Percentiles rank a stretch among this genome's conserved stretches.
phyloP scores from a whole-genome alignment of 2,329 filamentous ascomycete genomes.

The Cladosporium halotolerans region DNA sequence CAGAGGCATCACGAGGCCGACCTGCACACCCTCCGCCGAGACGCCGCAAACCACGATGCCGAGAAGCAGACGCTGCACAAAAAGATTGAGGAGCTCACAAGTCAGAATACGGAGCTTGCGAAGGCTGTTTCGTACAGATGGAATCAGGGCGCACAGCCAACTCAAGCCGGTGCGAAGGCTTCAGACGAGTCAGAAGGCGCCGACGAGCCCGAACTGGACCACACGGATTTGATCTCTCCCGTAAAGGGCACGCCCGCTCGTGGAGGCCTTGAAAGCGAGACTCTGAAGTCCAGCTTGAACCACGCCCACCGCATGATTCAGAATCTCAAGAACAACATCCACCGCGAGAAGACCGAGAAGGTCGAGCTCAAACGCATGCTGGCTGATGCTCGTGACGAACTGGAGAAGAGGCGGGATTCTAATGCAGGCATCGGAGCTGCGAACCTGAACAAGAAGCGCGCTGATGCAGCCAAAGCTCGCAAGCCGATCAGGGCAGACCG shows the following conservation, averaged over 20 bases:
- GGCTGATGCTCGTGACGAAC: slow-evolving; percentile 87
- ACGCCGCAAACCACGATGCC: slow-evolving; percentile 67
- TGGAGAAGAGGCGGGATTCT: slow-evolving; percentile 55
- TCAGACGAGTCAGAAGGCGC: slow-evolving; percentile 56
- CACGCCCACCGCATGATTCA: slow-evolving; percentile 97
- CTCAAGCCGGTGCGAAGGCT: slow-evolving; percentile 31
- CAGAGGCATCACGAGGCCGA: slow-evolving; percentile 87
- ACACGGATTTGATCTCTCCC: slow-evolving; percentile 75
- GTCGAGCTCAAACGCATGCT: slow-evolving; percentile 91
- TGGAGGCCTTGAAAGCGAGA: slow-evolving; percentile 91
- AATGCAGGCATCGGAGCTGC: slow-evolving; percentile 43
- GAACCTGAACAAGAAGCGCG: slow-evolving; percentile 51
- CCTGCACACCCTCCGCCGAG: slow-evolving; percentile 74
- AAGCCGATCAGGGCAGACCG: slow-evolving; percentile 64
- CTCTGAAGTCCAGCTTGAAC: slow-evolving; percentile 84
- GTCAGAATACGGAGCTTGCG: slow-evolving; percentile 86
- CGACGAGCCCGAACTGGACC: slow-evolving; percentile 63
- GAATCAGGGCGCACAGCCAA: slow-evolving; percentile 37
- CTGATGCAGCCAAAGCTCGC: slow-evolving; percentile 55
- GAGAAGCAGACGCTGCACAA: slow-evolving; percentile 73
- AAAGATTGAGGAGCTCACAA: slow-evolving; percentile 80
- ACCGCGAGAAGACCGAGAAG: slow-evolving; percentile 98
- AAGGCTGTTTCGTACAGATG: slow-evolving; percentile 72
- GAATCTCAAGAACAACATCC: slow-evolving; percentile 86
- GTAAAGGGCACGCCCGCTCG: slow-evolving; percentile 78